These are phyloP conservation scores for Hericium erinaceus DNA, from an alignment of 768 basidiomycete species.

Conservation along the genomic window DNA sequence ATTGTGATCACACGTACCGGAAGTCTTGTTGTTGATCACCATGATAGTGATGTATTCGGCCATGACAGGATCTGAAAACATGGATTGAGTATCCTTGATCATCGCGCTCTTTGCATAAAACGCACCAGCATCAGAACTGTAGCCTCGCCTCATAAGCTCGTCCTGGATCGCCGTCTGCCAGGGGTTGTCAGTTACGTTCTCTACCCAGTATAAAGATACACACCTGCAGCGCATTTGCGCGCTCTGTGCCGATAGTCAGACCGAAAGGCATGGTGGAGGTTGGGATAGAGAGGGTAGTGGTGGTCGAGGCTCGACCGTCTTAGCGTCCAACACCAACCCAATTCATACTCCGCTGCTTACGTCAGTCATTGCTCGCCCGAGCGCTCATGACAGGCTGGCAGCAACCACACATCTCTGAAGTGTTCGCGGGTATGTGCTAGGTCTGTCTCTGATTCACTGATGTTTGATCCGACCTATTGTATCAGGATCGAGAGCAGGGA, in stretches of 20 bases:
- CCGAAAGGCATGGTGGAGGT: constrained; percentile 53
- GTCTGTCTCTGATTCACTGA: too few species aligned
- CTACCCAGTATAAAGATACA: constrained; percentile 9
- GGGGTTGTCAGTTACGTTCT: not conserved
- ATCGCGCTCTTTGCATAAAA: not conserved
- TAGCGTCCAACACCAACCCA: not conserved
- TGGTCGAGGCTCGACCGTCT: not conserved
- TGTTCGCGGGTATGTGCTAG: too few species aligned
- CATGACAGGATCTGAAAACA: constrained; percentile 68
- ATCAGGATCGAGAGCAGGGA: too few species aligned
- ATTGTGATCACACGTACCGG: constrained; percentile 36
- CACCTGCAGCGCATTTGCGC: constrained; percentile 64
- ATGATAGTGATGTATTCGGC: constrained; percentile 93
- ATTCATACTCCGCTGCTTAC: not conserved
- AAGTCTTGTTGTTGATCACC: constrained; percentile 87
- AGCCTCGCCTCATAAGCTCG: constrained; percentile 69
- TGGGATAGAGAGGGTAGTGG: not conserved
- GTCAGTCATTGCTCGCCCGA: not conserved
- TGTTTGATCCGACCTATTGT: too few species aligned
- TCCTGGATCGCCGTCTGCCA: constrained; percentile 66
- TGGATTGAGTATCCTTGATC: not conserved
- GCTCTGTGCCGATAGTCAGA: constrained; percentile 71
- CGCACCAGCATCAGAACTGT: constrained; percentile 68
- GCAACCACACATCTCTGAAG: too few species aligned
- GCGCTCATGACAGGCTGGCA: too few species aligned